Base-by-base conservation (phyloP, 306 rosid genomes). In the Senna tora region DNA sequence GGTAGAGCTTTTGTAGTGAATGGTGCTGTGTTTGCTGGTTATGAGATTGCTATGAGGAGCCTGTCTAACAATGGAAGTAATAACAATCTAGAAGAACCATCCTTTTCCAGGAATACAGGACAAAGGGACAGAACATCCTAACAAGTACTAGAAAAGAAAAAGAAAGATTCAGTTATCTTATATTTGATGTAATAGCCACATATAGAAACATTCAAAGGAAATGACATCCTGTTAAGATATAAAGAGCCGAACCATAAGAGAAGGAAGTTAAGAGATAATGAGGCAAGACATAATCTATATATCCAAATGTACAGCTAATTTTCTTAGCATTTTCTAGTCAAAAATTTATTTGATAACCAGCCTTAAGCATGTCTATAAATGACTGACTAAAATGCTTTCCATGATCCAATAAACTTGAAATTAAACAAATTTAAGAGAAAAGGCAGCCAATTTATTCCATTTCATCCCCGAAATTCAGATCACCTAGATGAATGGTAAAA, bases 1-100 rank as follows among this genome's bases (percentile, higher is more conserved):
- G 73, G 82, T 3, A 83, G 98, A 76, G 98, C 98, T 0, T 93
- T 93, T 73, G 66, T 93, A 25, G 95, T 90, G 19, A 93, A 90
- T 74, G 92, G 98, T 62, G 88, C 97, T 9, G 54, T 90, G 22
- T 93, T 93, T 60, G 57, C 97, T 38, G 89, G 96, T 15, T 93
- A 93, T 76, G 96, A 93, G 69, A 55, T 88, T n/a, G 61, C 89
- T 64, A 76, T 93, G 20, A 88, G 92, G 75, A 81, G 84, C 77
- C 41, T 90, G 1, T 47, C 53, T 73, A 73, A 75, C 49, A 80
- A 79, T 57, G 83, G 62, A 56, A 80, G 70, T 69, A 67, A 57
- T 47, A 30, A 39, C 71, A 28, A 53, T 64, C 25, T 65, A 63
- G 74, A 54, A 69, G 15, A 60, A 21, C 15, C 14, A 19, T 15